These are phyloP conservation scores for Xylaria palmicola DNA, from an alignment of 495 filamentous ascomycete species.

Conservation along the genomic window DNA sequence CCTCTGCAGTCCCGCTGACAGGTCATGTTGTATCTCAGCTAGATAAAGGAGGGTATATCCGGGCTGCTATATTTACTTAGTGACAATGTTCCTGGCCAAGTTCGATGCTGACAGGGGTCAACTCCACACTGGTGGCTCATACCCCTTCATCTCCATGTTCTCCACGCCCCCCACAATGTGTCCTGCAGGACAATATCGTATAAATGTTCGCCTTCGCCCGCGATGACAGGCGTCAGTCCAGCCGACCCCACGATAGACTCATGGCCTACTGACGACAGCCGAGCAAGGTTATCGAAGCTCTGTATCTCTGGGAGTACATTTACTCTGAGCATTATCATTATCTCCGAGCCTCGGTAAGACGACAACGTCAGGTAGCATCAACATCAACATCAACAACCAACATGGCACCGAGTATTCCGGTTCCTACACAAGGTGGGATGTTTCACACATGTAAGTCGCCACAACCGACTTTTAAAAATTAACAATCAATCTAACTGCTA, in stretches of 20 bases:
- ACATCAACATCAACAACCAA: conserved; percentile 21
- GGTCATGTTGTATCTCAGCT: conserved; percentile 28
- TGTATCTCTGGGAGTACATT: not conserved
- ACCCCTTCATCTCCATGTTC: conserved; percentile 32
- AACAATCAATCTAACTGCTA: conserved; percentile 12
- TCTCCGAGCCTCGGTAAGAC: not conserved
- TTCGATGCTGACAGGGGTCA: conserved; percentile 23
- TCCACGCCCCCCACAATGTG: conserved; percentile 31
- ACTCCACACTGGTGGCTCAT: conserved; percentile 33
- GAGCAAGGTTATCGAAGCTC: not conserved
- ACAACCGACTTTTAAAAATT: not conserved
- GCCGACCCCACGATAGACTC: conserved; percentile 18
- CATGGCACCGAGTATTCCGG: conserved; percentile 49
- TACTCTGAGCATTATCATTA: not conserved
- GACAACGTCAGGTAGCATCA: conserved; percentile 9
- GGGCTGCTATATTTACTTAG: conserved; percentile 21
- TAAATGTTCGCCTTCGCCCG: conserved; percentile 33
- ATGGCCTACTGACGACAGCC: conserved; percentile 1
- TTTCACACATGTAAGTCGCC: conserved; percentile 48
- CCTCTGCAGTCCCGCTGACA: conserved; percentile 22
- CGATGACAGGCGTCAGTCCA: conserved; percentile 24
- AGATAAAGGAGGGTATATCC: conserved; percentile 27
- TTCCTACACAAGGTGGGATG: conserved; percentile 53
- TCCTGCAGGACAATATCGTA: conserved; percentile 29
- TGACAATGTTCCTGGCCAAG: conserved; percentile 31